Base-by-base conservation (phyloP, 2,329 filamentous ascomycete genomes). In the Myriosclerotinia curreyana region DNA sequence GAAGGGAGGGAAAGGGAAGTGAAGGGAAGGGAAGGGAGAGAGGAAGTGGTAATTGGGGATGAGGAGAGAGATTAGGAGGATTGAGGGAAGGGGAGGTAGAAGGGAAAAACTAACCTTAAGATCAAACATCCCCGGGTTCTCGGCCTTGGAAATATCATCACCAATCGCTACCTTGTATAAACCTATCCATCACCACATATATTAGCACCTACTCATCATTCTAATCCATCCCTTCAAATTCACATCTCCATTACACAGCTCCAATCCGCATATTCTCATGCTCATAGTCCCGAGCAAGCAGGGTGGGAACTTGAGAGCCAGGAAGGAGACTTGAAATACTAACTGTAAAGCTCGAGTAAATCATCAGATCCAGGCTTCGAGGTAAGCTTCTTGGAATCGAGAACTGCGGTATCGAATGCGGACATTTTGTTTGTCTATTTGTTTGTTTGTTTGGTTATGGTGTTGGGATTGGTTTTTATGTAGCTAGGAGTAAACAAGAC, bases 121-220 rank as follows among this genome's bases (percentile, higher is more conserved):
- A 76, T 91, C 85, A 74, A 91, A 90, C 79, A 86, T 83, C 78
- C 88, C 86, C 38, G 87, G 87, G 68, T 78, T 76, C 64, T 82
- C 66, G 70, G 87, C 87, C 68, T 75, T 76, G 69, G 74, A 67
- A 73, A 87, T 79, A 74, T 87, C 82, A 74, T 86, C 84, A 72
- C 79, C 82, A 65, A 74, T 81, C 65, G 76, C 80, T 68, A 84
- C 76, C 78, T 87, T 87, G 81, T 77, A 87, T 65, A 86, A 80
- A 70, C 74, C 85, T 87, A 68, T 54, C 60, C 12, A 25, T 55
- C 49, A 52, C 25, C 34, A 6, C n/a, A 20, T 2, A 1, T 31
- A 25, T 66, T 46, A 65, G 59, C 46, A 25, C 22, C n/a, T 40
- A 12, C 34, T 51, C 14, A 3, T 8, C 15, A 51, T 8, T 20